Evolutionary conservation across 192 early-diverging fungal genomes (phyloP).

Genomic region (Pilaira anomala): DNA sequence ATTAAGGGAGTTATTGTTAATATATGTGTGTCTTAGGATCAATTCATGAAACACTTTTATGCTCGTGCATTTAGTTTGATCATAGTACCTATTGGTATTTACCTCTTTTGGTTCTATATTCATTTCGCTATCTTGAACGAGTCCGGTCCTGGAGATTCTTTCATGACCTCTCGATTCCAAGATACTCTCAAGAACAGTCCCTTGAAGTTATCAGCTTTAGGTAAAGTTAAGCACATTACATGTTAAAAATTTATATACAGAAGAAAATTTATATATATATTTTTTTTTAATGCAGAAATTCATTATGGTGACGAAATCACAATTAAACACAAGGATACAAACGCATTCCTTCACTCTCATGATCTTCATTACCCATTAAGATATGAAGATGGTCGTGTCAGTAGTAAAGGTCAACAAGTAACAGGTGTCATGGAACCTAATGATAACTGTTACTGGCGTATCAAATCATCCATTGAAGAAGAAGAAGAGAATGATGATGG

Average conservation of each 20-base stretch:
- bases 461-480: slow-evolving; percentile 30
- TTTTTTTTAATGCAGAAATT: slow-evolving; percentile 63
- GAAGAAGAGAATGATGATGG: slow-evolving; percentile 29
- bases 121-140: slow-evolving; percentile 84
- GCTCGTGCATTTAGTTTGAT: slow-evolving; percentile 87
- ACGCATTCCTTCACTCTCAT: slow-evolving; percentile 80
- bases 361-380: slow-evolving; percentile 75
- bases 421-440: slow-evolving; percentile 78
- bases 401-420: slow-evolving; percentile 87
- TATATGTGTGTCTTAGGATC: slow-evolving; percentile 30
- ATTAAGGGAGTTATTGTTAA: neutral
- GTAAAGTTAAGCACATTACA: no score
- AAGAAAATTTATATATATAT: slow-evolving; percentile 42
- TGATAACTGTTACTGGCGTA: slow-evolving; percentile 66
- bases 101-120: slow-evolving; percentile 90
- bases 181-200: slow-evolving; percentile 77
- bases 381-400: slow-evolving; percentile 90
- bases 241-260: neutral
- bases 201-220: slow-evolving; percentile 56
- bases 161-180: slow-evolving; percentile 89
- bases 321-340: slow-evolving; percentile 75
- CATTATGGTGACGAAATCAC: slow-evolving; percentile 80
- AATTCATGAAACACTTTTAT: slow-evolving; percentile 79
- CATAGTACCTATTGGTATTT: slow-evolving; percentile 71
- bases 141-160: slow-evolving; percentile 87